Conservation (phyloP, 2,329 filamentous ascomycete genomes). For the Sarocladium brachiariae region DNA sequence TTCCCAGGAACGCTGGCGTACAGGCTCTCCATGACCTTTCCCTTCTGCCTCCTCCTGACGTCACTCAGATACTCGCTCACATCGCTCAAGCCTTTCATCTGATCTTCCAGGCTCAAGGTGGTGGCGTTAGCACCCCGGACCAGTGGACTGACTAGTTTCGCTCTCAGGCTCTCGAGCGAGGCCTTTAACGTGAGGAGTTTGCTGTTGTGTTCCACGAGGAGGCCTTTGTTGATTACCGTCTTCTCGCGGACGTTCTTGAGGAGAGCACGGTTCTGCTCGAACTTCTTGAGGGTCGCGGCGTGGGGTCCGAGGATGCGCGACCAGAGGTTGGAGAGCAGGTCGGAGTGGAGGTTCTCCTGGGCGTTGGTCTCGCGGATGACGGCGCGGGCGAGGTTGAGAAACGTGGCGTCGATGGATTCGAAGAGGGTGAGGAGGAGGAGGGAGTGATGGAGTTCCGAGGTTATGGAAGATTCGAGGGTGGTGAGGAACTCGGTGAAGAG, state of each 20-base stretch:
- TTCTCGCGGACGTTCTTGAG: constrained; percentile 72
- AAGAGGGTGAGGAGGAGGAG: constrained; percentile 82
- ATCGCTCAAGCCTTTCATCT: constrained; percentile 74
- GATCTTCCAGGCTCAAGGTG: constrained; percentile 71
- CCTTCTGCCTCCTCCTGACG: constrained; percentile 73
- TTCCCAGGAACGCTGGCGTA: constrained; percentile 46
- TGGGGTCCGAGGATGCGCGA: constrained; percentile 74
- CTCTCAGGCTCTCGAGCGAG: constrained; percentile 75
- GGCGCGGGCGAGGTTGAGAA: constrained; percentile 77
- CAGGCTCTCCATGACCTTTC: constrained; percentile 72
- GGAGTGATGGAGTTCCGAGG: constrained; percentile 73
- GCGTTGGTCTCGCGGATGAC: constrained; percentile 77
- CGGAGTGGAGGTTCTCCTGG: constrained; percentile 73
- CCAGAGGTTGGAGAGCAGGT: constrained; percentile 81
- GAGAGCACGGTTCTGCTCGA: constrained; percentile 79
- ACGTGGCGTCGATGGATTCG: constrained; percentile 83
- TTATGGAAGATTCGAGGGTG: constrained; percentile 84
- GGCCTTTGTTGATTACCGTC: constrained; percentile 79
- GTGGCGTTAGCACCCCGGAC: constrained; percentile 63
- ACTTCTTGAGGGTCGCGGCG: constrained; percentile 72
- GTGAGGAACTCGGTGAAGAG: constrained; percentile 79
- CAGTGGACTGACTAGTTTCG: constrained; percentile 78
- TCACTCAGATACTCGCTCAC: constrained; percentile 72
- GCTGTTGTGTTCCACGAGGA: constrained; percentile 80
- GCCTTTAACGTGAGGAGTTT: constrained; percentile 78